A percentile compares a stretch with the other conserved stretches of the same genome.
Evolutionary conservation across 2,329 filamentous ascomycete species (phyloP).

Genomic region (Penicillium brevicompactum): DNA sequence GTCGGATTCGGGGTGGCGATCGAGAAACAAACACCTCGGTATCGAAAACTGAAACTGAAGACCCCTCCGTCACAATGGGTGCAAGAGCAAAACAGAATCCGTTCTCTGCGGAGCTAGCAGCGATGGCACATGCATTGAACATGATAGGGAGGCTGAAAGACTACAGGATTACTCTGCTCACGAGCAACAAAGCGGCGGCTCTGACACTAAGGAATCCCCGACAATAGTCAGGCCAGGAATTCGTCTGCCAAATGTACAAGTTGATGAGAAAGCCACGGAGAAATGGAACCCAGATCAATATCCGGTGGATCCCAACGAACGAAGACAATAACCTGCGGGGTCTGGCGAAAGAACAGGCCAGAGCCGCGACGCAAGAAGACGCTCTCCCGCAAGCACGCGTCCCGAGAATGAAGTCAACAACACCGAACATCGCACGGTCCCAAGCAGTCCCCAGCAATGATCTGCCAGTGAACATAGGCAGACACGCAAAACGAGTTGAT

Average conservation of each 20-base stretch:
- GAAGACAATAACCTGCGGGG: slow-evolving; percentile 8
- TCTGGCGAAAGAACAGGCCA: slow-evolving; percentile 18
- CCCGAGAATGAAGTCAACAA: slow-evolving; percentile 20
- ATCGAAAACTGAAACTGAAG: slow-evolving; percentile 23
- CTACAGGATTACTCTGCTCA: slow-evolving; percentile 8
- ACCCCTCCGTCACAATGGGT: slow-evolving; percentile 19
- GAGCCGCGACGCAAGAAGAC: slow-evolving; percentile 10
- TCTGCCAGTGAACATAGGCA: slow-evolving; percentile 21
- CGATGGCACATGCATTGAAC: slow-evolving; percentile 23
- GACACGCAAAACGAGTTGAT: slow-evolving; percentile 17
- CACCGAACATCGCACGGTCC: slow-evolving; percentile 18
- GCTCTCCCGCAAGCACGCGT: slow-evolving; percentile 11
- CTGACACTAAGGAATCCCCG: slow-evolving; percentile 24
- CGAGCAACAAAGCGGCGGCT: slow-evolving; percentile 27
- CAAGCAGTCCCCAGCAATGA: slow-evolving; percentile 15
- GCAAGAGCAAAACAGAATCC: slow-evolving; percentile 18
- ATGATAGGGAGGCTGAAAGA: slow-evolving; percentile 18
- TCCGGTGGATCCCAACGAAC: slow-evolving; percentile 19
- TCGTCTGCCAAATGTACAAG: slow-evolving; percentile 24
- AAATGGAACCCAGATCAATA: slow-evolving; percentile 21
- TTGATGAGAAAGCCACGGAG: slow-evolving; percentile 22
- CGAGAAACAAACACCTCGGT: slow-evolving; percentile 29
- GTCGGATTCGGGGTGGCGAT: neutral
- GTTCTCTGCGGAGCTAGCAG: no score
- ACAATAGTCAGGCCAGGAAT: slow-evolving; percentile 23